These are phyloP conservation scores for Andrographis paniculata DNA, from an alignment of 305 asterid genomes.

Conservation along the genomic window DNA sequence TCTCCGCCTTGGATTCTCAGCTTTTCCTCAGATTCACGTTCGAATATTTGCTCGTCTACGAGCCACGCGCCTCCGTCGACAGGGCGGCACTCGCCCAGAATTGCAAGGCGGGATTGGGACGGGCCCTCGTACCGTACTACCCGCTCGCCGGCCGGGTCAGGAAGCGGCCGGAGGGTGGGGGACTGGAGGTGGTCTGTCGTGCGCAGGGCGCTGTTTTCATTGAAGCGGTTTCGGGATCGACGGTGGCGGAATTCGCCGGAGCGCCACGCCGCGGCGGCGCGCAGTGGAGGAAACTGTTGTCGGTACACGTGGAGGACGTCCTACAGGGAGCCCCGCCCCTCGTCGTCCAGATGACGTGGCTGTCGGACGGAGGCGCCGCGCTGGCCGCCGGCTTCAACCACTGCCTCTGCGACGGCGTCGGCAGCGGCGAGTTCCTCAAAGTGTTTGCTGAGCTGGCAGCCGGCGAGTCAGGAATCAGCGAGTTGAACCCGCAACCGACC, in stretches of 20 bases:
- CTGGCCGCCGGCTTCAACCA: conserved; percentile 44
- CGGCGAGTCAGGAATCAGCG: conserved; percentile 14
- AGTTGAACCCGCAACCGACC: conserved; percentile 21
- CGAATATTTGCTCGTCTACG: conserved; percentile 42
- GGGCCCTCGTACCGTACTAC: conserved; percentile 40
- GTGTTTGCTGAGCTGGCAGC: conserved; percentile 38
- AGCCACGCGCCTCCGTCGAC: conserved; percentile 19
- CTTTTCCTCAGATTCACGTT: conserved; percentile 42
- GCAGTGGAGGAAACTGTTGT: conserved; percentile 36
- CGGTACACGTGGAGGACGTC: conserved; percentile 31
- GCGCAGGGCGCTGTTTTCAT: conserved; percentile 44
- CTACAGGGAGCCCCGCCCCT: conserved; percentile 46
- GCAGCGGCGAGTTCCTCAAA: conserved; percentile 45
- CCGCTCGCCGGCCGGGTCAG: conserved; percentile 49
- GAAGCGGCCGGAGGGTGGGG: conserved; percentile 27
- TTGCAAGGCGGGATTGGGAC: conserved; percentile 26
- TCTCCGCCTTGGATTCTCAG: conserved; percentile 52
- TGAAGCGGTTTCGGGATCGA: conserved; percentile 26
- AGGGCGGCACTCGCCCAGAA: conserved; percentile 17
- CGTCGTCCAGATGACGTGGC: conserved; percentile 64
- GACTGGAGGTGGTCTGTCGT: conserved; percentile 43
- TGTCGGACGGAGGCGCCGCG: conserved; percentile 41
- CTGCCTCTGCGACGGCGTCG: conserved; percentile 44
- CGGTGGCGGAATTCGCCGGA: conserved; percentile 23
- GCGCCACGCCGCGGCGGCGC: conserved; percentile 21